phyloP scores from a whole-genome alignment of 768 basidiomycete species.

The Boletales sp. region DNA sequence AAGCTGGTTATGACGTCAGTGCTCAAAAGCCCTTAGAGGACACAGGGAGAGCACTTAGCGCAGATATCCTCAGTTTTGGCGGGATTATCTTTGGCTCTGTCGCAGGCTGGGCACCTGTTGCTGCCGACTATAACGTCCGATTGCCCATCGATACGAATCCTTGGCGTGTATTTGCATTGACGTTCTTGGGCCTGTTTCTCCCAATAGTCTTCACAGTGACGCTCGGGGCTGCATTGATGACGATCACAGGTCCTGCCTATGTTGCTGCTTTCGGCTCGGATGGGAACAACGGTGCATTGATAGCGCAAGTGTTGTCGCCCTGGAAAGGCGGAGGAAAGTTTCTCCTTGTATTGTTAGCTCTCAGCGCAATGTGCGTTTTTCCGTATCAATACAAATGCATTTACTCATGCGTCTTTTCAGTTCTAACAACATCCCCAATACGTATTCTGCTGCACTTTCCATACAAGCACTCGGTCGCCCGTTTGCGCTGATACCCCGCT shows the following conservation, averaged over 20 bases:
- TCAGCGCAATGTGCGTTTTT: slow-evolving; percentile 38
- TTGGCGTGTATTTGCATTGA: slow-evolving; percentile 44
- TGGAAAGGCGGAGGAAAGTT: slow-evolving; percentile 44
- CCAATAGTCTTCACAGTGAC: slow-evolving; percentile 38
- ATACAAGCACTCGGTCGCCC: slow-evolving; percentile 43
- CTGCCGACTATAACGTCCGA: slow-evolving; percentile 53
- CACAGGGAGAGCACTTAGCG: slow-evolving; percentile 41
- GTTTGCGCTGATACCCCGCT: slow-evolving; percentile 42
- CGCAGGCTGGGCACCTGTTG: slow-evolving; percentile 49
- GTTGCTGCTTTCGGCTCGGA: slow-evolving; percentile 35
- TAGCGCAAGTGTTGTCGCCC: slow-evolving; percentile 41
- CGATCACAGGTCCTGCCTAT: slow-evolving; percentile 39
- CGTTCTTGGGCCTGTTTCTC: slow-evolving; percentile 49
- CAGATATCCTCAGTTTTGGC: slow-evolving; percentile 50
- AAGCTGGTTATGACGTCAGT: slow-evolving; percentile 43
- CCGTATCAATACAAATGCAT: not conserved
- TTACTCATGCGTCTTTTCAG: slow-evolving; percentile 12
- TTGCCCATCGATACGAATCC: slow-evolving; percentile 42
- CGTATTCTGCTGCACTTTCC: slow-evolving; percentile 46
- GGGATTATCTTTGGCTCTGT: slow-evolving; percentile 48
- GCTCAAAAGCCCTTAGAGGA: slow-evolving; percentile 43
- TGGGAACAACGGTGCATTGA: slow-evolving; percentile 42
- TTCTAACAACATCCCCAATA: slow-evolving; percentile 41
- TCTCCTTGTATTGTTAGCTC: slow-evolving; percentile 38
- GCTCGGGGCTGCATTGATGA: slow-evolving; percentile 40